Evolutionary conservation across 495 filamentous ascomycete genomes (phyloP), one percentile per base, ranked within the genome.

Genomic region (Daldinia decipiens): DNA sequence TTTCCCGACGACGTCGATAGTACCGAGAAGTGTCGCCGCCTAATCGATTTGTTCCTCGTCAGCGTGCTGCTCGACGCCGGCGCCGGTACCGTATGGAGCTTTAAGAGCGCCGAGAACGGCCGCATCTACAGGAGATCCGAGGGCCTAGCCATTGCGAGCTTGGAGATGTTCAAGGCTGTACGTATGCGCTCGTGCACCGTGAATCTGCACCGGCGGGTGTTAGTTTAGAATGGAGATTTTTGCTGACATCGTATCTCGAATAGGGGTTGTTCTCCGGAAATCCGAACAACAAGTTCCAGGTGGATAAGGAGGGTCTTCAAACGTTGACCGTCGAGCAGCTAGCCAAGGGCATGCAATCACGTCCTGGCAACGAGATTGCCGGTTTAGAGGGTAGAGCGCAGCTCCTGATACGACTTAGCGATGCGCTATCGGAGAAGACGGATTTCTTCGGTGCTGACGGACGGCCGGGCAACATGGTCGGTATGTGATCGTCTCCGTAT

Each of bases 121-220:
- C 91, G 89, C 65, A 74, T 91, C 13, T 98, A 94, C 76, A 86
- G 89, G 40, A 87, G 95, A 40, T 97, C 93, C 60, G 95, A 99
- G 78, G 95, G 95, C 24, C 83, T 99, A 68, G 95, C 95, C 5
- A 90, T 99, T 50, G 95, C 96, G 24, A 95, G 91, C 78, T 80
- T 99, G 76, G 95, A 98, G 74, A 99, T 99, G 95, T 99, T 98
- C 82, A 97, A 95, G 81, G 85, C 79, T 13, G 83, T 84, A 72
- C 40, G 68, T 71, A 29, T 62, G 53, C 58, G 32, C 36, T 47
- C 19, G 19, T 47, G 19, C 17, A 19, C 9, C 8, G 24, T 5
- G 19, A 21, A 36, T 32, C 53, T 38, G 8, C 31, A 21, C 15
- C 21, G 21, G 47, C 8, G 40, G n/a, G 6, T 45, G 17, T 19